Evolutionary conservation across 176 grass and related monocot species (phyloP), one percentile per base, ranked within the genome.

Genomic region (Pontederia crassipes): DNA sequence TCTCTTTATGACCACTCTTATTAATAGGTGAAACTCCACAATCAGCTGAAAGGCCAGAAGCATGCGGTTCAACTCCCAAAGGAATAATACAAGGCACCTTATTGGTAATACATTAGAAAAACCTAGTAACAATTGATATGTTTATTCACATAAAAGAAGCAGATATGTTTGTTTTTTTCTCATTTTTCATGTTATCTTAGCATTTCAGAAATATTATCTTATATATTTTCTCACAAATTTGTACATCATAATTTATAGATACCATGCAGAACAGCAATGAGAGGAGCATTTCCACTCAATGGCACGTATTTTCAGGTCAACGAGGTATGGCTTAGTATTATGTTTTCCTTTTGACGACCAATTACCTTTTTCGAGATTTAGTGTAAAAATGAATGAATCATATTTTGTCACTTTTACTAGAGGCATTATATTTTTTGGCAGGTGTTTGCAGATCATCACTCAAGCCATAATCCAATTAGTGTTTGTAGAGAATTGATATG

Each of bases 261-360:
- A 78, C 93, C 92, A 46, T 97, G 92, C 58, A 80, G 92, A 81
- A 97, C 92, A 60, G 92, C 92, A 67, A 91, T 82, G 70, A 82
- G 84, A 60, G 92, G 92, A 46, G 88, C 83, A 70, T 97, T 97
- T 76, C 92, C 92, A 18, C 92, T 97, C 46, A 97, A 97, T 54
- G 92, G 92, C 49, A 97, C 92, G 55, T 97, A 97, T 66, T 97
- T 97, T 72, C 92, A 97, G 78, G 86, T 97, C 81, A 97, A 97
- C 57, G 92, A 97, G 83, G 86, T 96, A 73, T n/a, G 10, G 16
- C 29, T 70, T 20, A 3, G 17, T 14, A 45, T 46, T 18, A 20
- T 63, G n/a, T 1, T 47, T 47, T 3, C 17, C 14, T 9, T 45
- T 24, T 27, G 32, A 1, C 32, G 6, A 40, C 32, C 32, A 40